Conservation (phyloP, 2,329 filamentous ascomycete genomes). For the Penicillium sp. region DNA sequence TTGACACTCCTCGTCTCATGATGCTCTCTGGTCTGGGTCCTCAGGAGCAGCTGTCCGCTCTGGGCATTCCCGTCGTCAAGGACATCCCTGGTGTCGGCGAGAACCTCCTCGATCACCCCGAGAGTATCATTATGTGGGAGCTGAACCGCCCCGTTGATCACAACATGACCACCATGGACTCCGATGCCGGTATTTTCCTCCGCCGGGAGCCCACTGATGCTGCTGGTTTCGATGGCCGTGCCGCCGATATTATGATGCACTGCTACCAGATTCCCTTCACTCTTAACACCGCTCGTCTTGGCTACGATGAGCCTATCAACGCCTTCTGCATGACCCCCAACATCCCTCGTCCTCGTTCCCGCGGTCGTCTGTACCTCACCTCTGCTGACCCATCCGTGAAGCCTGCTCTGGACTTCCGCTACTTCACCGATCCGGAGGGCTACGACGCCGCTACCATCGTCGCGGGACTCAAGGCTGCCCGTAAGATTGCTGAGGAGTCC, state of each 20-base stretch:
- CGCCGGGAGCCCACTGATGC: conserved; percentile 73
- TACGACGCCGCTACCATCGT: conserved; percentile 83
- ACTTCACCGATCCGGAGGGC: conserved; percentile 83
- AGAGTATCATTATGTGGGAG: conserved; percentile 72
- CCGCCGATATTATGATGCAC: conserved; percentile 92
- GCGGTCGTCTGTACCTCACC: conserved; percentile 74
- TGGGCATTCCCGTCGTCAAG: conserved; percentile 59
- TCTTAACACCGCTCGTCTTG: conserved; percentile 78
- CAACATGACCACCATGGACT: conserved; percentile 88
- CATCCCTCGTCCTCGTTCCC: conserved; percentile 78
- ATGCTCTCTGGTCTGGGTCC: conserved; percentile 55
- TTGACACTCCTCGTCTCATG: conserved; percentile 74
- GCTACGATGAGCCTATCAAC: conserved; percentile 69
- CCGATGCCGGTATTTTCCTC: conserved; percentile 83
- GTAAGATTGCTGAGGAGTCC: conserved; percentile 69
- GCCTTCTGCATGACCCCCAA: conserved; percentile 94
- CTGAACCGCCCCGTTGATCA: conserved; percentile 73
- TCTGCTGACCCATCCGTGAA: conserved; percentile 73
- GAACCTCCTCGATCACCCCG: conserved; percentile 65
- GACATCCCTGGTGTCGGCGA: conserved; percentile 63
- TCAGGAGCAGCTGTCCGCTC: conserved; percentile 50
- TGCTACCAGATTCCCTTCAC: conserved; percentile 95
- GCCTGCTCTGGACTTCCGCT: conserved; percentile 82
- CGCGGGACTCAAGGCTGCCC: conserved; percentile 73
- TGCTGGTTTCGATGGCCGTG: conserved; percentile 66